Evolutionary conservation across 768 basidiomycete species (phyloP).

Genomic region (Dictyophora rubrovolvata): DNA sequence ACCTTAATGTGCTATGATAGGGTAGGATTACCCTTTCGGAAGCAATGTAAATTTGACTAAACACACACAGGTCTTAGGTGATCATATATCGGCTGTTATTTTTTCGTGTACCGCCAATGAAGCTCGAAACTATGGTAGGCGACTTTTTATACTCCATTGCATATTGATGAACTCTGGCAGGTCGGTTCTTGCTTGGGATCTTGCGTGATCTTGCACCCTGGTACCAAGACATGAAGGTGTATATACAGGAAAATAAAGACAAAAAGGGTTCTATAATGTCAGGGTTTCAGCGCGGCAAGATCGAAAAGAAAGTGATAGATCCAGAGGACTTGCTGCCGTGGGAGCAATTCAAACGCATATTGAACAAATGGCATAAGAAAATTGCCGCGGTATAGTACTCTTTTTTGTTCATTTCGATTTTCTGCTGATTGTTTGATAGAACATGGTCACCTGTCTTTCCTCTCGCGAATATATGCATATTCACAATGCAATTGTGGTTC

Average conservation of each 20-base stretch:
- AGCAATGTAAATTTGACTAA: slow-evolving; percentile 2
- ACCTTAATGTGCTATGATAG: slow-evolving; percentile 79
- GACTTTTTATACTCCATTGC: background rate
- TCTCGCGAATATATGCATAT: slow-evolving; percentile 95
- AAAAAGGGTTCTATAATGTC: slow-evolving; percentile 54
- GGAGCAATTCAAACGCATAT: slow-evolving; percentile 55
- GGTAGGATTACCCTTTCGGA: slow-evolving; percentile 28
- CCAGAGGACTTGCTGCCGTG: slow-evolving; percentile 55
- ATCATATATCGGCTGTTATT: slow-evolving; percentile 72
- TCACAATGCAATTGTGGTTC: slow-evolving; percentile 89
- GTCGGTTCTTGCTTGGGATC: slow-evolving; percentile 77
- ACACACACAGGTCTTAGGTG: slow-evolving; percentile 63
- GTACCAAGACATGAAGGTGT: slow-evolving; percentile 67
- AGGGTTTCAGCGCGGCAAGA: slow-evolving; percentile 52
- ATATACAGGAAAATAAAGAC: slow-evolving; percentile 58
- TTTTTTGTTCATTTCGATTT: background rate
- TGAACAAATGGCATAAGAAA: slow-evolving; percentile 80
- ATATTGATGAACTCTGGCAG: slow-evolving; percentile 27
- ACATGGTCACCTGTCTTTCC: slow-evolving; percentile 69
- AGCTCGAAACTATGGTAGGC: slow-evolving; percentile 82
- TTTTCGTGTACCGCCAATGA: slow-evolving; percentile 96
- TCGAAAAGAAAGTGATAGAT: slow-evolving; percentile 32
- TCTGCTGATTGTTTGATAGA: slow-evolving; percentile 33
- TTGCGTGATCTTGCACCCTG: slow-evolving; percentile 71
- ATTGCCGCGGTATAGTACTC: slow-evolving; percentile 46